Evolutionary conservation across 2,329 filamentous ascomycete genomes (phyloP).

Genomic region (Biscogniauxia mediterranea): DNA sequence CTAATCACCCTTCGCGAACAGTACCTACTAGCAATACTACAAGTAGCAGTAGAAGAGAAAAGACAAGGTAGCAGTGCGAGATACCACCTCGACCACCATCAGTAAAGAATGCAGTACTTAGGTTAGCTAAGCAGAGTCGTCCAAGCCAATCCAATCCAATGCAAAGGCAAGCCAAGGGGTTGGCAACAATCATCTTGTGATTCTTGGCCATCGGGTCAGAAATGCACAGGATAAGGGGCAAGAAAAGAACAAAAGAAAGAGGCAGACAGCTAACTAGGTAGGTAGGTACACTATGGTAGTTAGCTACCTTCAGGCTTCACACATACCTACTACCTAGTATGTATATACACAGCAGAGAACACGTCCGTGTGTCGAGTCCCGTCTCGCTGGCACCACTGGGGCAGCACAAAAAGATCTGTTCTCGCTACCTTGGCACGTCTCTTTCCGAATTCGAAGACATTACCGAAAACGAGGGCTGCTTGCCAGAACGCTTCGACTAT

Average conservation of each 20-base stretch:
- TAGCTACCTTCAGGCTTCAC: neutral
- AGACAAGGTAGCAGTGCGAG: neutral
- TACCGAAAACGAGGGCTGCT: neutral
- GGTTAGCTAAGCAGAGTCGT: neutral
- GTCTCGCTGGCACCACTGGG: constrained; percentile 19
- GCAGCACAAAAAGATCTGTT: constrained; percentile 3
- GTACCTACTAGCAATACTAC: no score
- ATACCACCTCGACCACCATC: neutral
- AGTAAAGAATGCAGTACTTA: neutral
- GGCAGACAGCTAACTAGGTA: neutral
- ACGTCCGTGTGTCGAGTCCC: constrained; percentile 10
- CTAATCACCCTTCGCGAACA: neutral
- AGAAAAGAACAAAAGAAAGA: neutral
- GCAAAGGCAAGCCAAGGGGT: no score
- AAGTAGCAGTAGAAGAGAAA: neutral
- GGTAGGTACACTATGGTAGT: no score
- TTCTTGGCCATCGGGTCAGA: neutral
- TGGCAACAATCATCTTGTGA: neutral
- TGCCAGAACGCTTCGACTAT: constrained; percentile 1
- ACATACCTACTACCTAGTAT: neutral
- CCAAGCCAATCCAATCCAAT: no score
- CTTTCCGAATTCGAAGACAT: neutral
- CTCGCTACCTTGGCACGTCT: constrained; percentile 1
- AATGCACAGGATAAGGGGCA: neutral
- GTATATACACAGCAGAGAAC: constrained; percentile 6